Base-by-base conservation (phyloP, 495 filamentous ascomycete species). In the Aspergillus affinis region DNA sequence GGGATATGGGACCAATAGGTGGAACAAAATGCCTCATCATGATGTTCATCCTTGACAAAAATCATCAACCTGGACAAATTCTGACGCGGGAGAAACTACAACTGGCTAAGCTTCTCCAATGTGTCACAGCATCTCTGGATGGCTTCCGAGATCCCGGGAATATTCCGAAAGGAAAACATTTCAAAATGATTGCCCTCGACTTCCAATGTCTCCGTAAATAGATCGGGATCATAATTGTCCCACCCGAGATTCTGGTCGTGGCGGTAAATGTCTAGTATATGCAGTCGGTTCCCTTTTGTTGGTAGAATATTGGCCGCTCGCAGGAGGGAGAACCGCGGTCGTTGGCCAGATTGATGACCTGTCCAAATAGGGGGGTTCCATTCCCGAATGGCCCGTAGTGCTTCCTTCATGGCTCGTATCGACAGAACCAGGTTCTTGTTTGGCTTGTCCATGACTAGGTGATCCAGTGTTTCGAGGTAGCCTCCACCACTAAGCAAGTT, bases 61-160 rank as follows among this genome's bases (percentile, higher is more conserved):
- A 26, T 8, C 30, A 12, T 4, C 7, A 12, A 32, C 10, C 30
- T 32, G 10, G 30, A 32, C 30, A 12, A 32, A 32, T n/a, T n/a
- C 10, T 1, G 30, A 12, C 6, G n/a, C 36, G 2, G 9, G 36
- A 4, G 3, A 41, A 8, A 4, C 13, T 41, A 41, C 1, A 10
- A 41, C 36, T 21, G 47, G 21, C 47, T 17, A 19, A 49, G 19
- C 47, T 26, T 49, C 18, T 49, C 47, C 21, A 49, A 49, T 12
- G 18, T 26, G 13, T 49, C 47, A 21, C 18, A 49, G 47, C 47
- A 49, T 21, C 47, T 49, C 47, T 49, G 19, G 47, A 49, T 49
- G 17, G 47, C 47, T 21, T 26, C 9, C 10, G 47, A 49, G 18
- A 49, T 20, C n/a, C 47, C 47, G 5, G 47, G 47, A 17, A 21